Base-by-base conservation (phyloP, 1,139 yeast species). In the Lodderomyces jiufengensis region DNA sequence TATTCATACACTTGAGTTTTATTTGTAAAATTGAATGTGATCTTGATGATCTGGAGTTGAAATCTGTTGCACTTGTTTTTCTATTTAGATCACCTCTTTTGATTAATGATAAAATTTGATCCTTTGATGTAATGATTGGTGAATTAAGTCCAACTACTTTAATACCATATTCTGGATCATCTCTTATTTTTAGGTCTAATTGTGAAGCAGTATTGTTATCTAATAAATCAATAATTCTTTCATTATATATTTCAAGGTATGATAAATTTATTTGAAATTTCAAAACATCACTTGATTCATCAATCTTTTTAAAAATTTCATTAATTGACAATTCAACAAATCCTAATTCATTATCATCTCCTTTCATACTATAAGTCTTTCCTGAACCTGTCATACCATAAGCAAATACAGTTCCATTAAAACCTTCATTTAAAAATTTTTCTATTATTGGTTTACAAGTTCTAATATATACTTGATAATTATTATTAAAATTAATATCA, bases 301-400 rank as follows among this genome's bases (percentile, higher is more conserved):
- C 65, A 11, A 82, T 67, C 40, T 67, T 68, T 11, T 64, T 62
- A 51, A 82, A 88, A 5, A 88, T 72, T 36, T 83, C 80, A 41
- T 73, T 70, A 4, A 84, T 80, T 1, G 95, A 84, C 28, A 81
- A 64, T 16, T 84, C 83, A 29, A 88, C 86, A 39, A 88, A 73
- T 18, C 97, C 97, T 0, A 85, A 82, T 47, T 84, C 87, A 1
- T 54, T 47, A 0, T 62, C 66, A 9, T 73, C 66, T 24, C 96
- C 96, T 45, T 84, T 84, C 96, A 90, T 87, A 3, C 95, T 82
- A 53, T 78, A 84, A 0, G 97, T 90, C 56, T 90, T 90, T 23
- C 97, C 97, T 1, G 96, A 86, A 0, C 97, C 97, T 0, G 97
- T 87, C 90, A 85, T 85, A 33, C 96, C 95, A 53, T 88, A 87